These are phyloP conservation scores for Misopates orontium DNA, from an alignment of 257 asterid species.

Conservation along the genomic window DNA sequence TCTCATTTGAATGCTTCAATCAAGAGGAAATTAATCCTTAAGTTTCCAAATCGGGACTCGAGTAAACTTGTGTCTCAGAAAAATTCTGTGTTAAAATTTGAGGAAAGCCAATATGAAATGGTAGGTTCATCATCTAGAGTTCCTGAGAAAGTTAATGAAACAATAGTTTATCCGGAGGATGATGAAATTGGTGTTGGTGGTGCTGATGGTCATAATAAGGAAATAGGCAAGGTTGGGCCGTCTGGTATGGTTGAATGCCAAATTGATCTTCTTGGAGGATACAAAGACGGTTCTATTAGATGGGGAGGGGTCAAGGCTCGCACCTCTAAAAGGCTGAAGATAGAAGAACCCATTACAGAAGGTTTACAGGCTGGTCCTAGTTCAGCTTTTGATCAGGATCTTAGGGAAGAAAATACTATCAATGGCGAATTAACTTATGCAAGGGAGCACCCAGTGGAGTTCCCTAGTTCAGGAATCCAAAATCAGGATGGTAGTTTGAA, in stretches of 20 bases:
- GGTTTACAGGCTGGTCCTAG: constrained; percentile 41
- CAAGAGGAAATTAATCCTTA: constrained; percentile 76
- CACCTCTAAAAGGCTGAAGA: constrained; percentile 69
- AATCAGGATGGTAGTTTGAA: constrained; percentile 42
- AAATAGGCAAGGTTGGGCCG: constrained; percentile 36
- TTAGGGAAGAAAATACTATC: constrained; percentile 39
- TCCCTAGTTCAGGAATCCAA: constrained; percentile 40
- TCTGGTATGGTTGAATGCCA: constrained; percentile 36
- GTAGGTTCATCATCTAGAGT: constrained; percentile 54
- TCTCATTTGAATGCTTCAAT: constrained; percentile 44
- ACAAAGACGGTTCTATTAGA: constrained; percentile 59
- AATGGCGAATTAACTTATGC: constrained; percentile 38
- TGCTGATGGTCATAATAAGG: constrained; percentile 42
- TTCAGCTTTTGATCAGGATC: constrained; percentile 42
- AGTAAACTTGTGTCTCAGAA: constrained; percentile 42
- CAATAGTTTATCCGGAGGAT: constrained; percentile 27
- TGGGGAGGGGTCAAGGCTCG: constrained; percentile 96
- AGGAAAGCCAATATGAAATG: constrained; percentile 39
- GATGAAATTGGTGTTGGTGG: constrained; percentile 34
- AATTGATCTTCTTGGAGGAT: constrained; percentile 73
- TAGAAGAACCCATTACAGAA: constrained; percentile 53
- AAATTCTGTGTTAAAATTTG: constrained; percentile 31
- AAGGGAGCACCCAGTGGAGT: constrained; percentile 33
- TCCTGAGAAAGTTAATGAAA: constrained; percentile 37
- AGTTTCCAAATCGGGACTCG: constrained; percentile 74